Evolutionary conservation across 345 rosid species (phyloP), one percentile per base, ranked within the genome.

Genomic region (Citrus medica): DNA sequence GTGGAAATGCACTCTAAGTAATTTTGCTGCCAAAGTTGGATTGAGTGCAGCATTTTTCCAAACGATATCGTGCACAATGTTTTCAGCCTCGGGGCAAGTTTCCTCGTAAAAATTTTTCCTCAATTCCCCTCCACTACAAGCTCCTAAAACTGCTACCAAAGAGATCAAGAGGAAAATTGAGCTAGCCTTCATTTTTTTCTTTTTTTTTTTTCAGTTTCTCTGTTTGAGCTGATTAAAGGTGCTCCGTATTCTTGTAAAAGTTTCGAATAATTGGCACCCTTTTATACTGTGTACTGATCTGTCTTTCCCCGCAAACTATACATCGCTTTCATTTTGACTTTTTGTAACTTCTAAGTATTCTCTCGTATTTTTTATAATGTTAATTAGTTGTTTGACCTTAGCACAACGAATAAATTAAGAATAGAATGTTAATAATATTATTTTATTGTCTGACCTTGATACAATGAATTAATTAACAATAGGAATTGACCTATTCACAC

Each of bases 1-100:
- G 16, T 88, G 91, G 74, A 86, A 88, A 53, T 88, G 91, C 76
- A 88, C 83, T 73, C 91, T 86, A 27, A 83, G 80, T 56, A 88
- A 77, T 73, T 83, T 86, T 40, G 90, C 85, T 0, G 84, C 83
- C 78, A 84, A 80, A 40, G 80, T 79, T 12, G 81, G 60, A 42
- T 83, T 88, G 21, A 67, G 58, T 25, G 88, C 76, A 78, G 82
- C 85, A 40, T 65, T 69, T 38, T 79, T 79, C 84, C 86, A 27
- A 7, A 78, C 80, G 67, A 83, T 77, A 2, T n/a, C 46, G 69
- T 69, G 32, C 25, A 82, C 67, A 3, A 88, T 75, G 24, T 80
- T 77, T 59, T 88, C 90, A 0, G 81, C 85, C 14, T 75, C 58
- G 0, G 92, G 92, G 40, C 90, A 88, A 37, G 77, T 66, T 2